Conservation (phyloP, 805 yeast genomes). For the Priceomyces haplophilus region DNA sequence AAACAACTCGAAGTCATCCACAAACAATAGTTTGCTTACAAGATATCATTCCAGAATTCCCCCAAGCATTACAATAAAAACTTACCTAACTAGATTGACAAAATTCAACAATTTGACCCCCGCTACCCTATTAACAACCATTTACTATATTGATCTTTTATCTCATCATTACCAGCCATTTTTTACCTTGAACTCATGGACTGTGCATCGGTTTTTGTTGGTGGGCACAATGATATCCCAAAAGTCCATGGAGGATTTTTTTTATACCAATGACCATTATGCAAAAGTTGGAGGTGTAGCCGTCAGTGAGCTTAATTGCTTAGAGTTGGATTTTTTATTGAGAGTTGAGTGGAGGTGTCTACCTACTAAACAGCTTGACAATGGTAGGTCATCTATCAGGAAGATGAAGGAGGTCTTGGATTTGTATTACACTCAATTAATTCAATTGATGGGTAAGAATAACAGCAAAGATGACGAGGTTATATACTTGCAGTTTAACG, state of each 20-base stretch:
- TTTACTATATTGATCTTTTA: constrained; percentile 87
- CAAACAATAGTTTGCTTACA: constrained; percentile 48
- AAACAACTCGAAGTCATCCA: constrained; percentile 11
- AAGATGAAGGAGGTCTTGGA: constrained; percentile 38
- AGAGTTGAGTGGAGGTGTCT: constrained; percentile 66
- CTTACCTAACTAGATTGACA: constrained; percentile 71
- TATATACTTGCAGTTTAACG: constrained; percentile 7
- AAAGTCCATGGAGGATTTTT: constrained; percentile 89
- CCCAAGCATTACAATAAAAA: constrained; percentile 78
- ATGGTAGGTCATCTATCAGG: constrained; percentile 21
- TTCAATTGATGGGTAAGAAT: constrained; percentile 40
- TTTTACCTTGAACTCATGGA: constrained; percentile 83
- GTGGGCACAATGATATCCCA: constrained; percentile 90
- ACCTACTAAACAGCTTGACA: constrained; percentile 34
- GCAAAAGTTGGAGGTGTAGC: constrained; percentile 96
- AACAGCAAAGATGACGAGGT: constrained; percentile 12
- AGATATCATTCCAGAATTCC: constrained; percentile 93
- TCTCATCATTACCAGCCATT: constrained; percentile 69
- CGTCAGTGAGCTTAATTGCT: constrained; percentile 72
- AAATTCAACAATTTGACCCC: constrained; percentile 84
- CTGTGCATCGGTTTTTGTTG: constrained; percentile 86
- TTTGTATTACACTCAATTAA: constrained; percentile 38
- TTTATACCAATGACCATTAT: constrained; percentile 89
- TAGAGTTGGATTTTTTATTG: constrained; percentile 83
- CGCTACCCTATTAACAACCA: constrained; percentile 73